A percentile compares a stretch with the other conserved stretches of the same genome.
Conservation (phyloP, 2,329 filamentous ascomycete species). For the Sphaerulina musiva region DNA sequence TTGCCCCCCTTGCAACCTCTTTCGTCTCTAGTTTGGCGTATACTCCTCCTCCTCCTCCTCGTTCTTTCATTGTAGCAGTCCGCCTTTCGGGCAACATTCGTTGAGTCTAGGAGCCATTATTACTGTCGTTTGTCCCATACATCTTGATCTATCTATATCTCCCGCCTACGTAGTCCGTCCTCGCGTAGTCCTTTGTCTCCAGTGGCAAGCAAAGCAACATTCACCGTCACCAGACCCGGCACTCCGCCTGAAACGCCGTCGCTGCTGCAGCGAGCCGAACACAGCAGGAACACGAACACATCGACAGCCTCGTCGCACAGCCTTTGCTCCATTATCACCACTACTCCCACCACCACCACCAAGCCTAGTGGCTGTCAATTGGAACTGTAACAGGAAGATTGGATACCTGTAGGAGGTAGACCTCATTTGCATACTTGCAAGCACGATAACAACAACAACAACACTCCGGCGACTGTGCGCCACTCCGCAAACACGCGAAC, state of each 20-base stretch:
- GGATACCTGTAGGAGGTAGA: neutral
- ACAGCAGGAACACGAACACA: neutral
- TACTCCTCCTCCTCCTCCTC: neutral
- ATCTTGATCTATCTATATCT: neutral
- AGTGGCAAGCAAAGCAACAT: neutral
- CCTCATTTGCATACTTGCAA: neutral
- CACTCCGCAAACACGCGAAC: constrained; percentile 4
- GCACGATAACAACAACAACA: neutral
- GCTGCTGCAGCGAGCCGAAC: constrained; percentile 4
- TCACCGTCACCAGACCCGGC: neutral
- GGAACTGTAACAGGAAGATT: no score
- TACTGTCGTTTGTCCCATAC: neutral
- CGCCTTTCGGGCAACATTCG: constrained; percentile 7
- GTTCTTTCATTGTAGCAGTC: neutral
- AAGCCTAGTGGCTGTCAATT: neutral
- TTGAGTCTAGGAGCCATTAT: constrained; percentile 5
- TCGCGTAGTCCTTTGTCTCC: neutral
- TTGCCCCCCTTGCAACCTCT: neutral
- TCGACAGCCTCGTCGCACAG: constrained; percentile 8
- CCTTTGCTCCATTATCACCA: constrained; percentile 3
- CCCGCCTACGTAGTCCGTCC: neutral
- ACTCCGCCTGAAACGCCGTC: constrained; percentile 1
- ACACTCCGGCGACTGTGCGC: constrained; percentile 4
- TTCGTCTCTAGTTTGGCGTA: no score
- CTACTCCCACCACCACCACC: neutral